Percentiles rank a stretch among this genome's conserved stretches.
Conservation (phyloP, 1,284 basidiomycete genomes). For the Cutaneotrichosporon curvatum region DNA sequence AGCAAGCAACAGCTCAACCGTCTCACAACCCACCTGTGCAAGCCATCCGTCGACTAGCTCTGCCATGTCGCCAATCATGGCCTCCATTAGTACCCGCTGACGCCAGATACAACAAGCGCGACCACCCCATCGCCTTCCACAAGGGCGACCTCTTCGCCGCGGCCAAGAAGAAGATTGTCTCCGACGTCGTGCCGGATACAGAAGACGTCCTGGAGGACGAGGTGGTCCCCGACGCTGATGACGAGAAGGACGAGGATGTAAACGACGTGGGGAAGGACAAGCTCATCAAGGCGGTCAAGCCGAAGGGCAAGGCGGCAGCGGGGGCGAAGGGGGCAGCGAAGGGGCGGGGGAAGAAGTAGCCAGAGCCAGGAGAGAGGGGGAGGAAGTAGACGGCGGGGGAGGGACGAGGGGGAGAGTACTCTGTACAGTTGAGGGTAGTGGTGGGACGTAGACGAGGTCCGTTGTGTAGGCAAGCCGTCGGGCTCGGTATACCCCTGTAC, state of each 20-base stretch:
- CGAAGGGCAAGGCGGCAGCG: slow-evolving; percentile 27
- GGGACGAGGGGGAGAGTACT: too few species aligned
- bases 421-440: too few species aligned
- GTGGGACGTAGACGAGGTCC: too few species aligned
- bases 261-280: slow-evolving; percentile 51
- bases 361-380: too few species aligned
- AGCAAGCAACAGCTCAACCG: too few species aligned
- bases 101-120: slow-evolving; percentile 61
- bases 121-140: slow-evolving; percentile 88
- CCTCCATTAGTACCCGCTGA: too few species aligned
- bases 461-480: too few species aligned
- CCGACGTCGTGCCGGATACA: slow-evolving; percentile 62
- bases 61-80: too few species aligned
- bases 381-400: too few species aligned
- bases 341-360: slow-evolving; percentile 12
- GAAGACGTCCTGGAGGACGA: slow-evolving; percentile 69
- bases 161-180: slow-evolving; percentile 64
- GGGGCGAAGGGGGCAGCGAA: not conserved
- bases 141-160: slow-evolving; percentile 68
- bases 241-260: slow-evolving; percentile 46
- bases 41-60: too few species aligned
- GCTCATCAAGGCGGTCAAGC: slow-evolving; percentile 52
- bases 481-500: too few species aligned
- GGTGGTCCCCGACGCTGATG: slow-evolving; percentile 43
- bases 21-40: too few species aligned